Conservation (phyloP, 345 rosid species). For the Pistacia integerrima region DNA sequence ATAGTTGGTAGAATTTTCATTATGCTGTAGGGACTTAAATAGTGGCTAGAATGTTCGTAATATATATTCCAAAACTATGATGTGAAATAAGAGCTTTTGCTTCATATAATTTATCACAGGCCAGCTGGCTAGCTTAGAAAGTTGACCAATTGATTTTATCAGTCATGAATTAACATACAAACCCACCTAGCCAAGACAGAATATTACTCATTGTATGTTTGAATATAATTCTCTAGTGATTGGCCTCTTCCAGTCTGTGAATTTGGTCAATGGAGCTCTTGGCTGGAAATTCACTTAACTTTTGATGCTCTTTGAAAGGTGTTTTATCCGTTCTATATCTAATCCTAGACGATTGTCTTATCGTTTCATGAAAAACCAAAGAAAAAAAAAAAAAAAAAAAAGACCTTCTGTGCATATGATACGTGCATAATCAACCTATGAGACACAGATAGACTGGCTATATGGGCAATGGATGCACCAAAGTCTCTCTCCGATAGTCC, state of each 20-base stretch:
- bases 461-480: no score
- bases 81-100: conserved; percentile 14
- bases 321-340: no score
- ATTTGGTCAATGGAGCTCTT: not conserved
- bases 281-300: not conserved
- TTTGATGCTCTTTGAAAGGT: not conserved
- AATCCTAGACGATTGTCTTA: no score
- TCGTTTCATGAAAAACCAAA: no score
- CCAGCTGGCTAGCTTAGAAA: not conserved
- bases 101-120: no score
- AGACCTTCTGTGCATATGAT: no score
- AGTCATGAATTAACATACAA: not conserved
- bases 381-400: no score
- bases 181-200: not conserved
- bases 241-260: not conserved
- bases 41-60: not conserved
- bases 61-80: not conserved
- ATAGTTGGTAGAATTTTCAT: not conserved
- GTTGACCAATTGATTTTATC: not conserved
- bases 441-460: no score
- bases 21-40: not conserved
- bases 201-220: not conserved
- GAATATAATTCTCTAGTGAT: not conserved
- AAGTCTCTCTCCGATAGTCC: no score
- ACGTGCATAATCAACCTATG: no score